phyloP scores from a whole-genome alignment of 352 stramenopile genomes.

The Phytophthora cactorum region DNA sequence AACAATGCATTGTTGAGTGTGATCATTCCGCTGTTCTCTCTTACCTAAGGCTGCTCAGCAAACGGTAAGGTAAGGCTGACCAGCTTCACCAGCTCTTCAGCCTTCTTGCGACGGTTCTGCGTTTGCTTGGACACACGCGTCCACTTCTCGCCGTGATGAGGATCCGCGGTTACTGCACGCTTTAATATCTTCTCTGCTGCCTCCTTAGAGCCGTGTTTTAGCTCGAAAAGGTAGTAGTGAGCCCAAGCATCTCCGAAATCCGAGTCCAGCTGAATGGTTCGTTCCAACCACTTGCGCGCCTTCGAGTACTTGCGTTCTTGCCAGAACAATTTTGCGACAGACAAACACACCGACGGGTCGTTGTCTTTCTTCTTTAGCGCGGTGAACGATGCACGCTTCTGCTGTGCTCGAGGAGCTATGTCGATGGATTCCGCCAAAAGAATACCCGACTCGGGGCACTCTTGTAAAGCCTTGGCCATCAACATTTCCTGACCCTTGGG shows the following conservation, averaged over 20 bases:
- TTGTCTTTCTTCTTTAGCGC: conserved; percentile 98
- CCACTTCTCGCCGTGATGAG: conserved; percentile 96
- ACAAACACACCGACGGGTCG: conserved; percentile 96
- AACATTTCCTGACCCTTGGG: conserved; percentile 95
- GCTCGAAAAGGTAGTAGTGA: conserved; percentile 98
- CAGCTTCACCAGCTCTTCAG: conserved; percentile 72
- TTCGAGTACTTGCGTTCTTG: conserved; percentile 95
- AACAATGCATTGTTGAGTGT: conserved; percentile 30
- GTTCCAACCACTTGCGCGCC: conserved; percentile 98
- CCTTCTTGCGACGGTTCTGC: conserved; percentile 86
- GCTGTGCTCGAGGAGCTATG: conserved; percentile 93
- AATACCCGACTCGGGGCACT: conserved; percentile 95
- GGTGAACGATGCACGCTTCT: conserved; percentile 96
- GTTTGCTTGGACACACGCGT: conserved; percentile 93
- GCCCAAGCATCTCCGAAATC: conserved; percentile 98
- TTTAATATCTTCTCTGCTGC: conserved; percentile 89
- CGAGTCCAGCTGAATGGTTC: conserved; percentile 94
- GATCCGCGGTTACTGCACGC: conserved; percentile 91
- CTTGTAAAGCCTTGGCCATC: conserved; percentile 97
- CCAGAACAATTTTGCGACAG: conserved; percentile 97
- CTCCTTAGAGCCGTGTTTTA: conserved; percentile 85
- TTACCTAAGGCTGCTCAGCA: conserved; percentile 57
- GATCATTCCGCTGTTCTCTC: conserved; percentile 15
- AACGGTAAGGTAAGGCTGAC: conserved; percentile 82
- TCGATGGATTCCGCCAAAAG: conserved; percentile 97